phyloP scores from a whole-genome alignment of 768 basidiomycete genomes.

The Scleroderma bovista region DNA sequence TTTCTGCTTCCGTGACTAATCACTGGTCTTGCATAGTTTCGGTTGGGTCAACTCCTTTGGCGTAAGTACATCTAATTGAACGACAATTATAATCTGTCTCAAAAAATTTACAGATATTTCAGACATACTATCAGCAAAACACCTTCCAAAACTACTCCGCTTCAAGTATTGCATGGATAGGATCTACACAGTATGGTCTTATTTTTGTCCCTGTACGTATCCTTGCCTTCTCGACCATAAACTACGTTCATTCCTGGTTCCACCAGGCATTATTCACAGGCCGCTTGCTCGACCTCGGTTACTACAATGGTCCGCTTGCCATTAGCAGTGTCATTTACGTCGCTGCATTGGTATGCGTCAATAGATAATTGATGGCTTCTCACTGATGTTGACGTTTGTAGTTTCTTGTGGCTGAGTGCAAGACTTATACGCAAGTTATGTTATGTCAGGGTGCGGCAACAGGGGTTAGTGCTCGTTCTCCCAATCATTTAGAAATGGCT shows the following conservation, averaged over 20 bases:
- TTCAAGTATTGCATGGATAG: constrained; percentile 23
- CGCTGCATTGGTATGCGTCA: constrained; percentile 8
- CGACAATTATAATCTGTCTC: neutral
- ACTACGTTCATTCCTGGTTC: neutral
- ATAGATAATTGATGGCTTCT: constrained; percentile 25
- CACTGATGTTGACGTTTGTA: neutral
- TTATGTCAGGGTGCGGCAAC: constrained; percentile 21
- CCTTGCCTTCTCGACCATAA: constrained; percentile 30
- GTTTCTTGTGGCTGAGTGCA: constrained; percentile 25
- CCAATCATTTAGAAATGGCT: neutral
- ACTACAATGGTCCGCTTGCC: constrained; percentile 8
- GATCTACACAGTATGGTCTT: constrained; percentile 16
- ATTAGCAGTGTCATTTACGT: constrained; percentile 1
- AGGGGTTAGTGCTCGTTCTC: constrained; percentile 14
- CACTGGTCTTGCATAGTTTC: neutral
- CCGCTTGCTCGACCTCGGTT: constrained; percentile 7
- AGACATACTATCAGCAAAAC: constrained; percentile 18
- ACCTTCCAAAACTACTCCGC: constrained; percentile 14
- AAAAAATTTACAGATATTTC: constrained; percentile 7
- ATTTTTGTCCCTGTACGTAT: constrained; percentile 6
- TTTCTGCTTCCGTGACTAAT: neutral
- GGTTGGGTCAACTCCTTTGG: constrained; percentile 7
- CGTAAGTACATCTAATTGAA: neutral
- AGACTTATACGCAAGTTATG: constrained; percentile 22
- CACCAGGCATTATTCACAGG: too few relatives aligned